Evolutionary conservation across 345 rosid species (phyloP).

Genomic region (Orychophragmus violaceus): DNA sequence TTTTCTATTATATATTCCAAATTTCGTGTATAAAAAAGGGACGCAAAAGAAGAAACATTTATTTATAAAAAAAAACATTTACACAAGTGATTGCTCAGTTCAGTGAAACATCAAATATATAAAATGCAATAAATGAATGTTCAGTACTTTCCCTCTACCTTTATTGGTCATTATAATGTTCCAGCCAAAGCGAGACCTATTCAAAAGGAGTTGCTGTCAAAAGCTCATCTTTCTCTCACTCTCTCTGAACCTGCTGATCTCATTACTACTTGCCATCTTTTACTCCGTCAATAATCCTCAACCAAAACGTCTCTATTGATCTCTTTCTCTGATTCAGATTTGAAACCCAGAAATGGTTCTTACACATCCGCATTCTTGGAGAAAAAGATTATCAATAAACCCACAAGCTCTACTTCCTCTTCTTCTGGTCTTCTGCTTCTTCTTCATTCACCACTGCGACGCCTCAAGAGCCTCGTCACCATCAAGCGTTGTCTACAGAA

Average conservation of each 20-base stretch:
- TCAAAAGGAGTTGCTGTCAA: constrained; percentile 29
- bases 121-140: constrained; percentile 10
- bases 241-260: constrained; percentile 20
- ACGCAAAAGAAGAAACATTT: constrained; percentile 3
- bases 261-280: constrained; percentile 33
- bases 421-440: constrained; percentile 21
- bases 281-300: constrained; percentile 19
- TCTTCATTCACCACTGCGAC: constrained; percentile 32
- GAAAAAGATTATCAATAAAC: constrained; percentile 16
- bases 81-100: not conserved
- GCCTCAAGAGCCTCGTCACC: constrained; percentile 45
- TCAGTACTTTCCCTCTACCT: constrained; percentile 7
- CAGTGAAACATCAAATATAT: not conserved
- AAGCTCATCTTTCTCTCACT: not conserved
- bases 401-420: constrained; percentile 2
- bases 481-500: constrained; percentile 33
- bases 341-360: constrained; percentile 30
- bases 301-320: not conserved
- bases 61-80: not conserved
- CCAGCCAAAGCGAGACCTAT: constrained; percentile 18
- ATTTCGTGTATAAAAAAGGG: not conserved
- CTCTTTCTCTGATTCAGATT: constrained; percentile 18
- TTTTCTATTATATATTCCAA: not conserved
- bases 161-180: constrained; percentile 24
- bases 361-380: constrained; percentile 26